Conservation (phyloP, 306 rosid genomes). For the Cyclanthera cordifolia region DNA sequence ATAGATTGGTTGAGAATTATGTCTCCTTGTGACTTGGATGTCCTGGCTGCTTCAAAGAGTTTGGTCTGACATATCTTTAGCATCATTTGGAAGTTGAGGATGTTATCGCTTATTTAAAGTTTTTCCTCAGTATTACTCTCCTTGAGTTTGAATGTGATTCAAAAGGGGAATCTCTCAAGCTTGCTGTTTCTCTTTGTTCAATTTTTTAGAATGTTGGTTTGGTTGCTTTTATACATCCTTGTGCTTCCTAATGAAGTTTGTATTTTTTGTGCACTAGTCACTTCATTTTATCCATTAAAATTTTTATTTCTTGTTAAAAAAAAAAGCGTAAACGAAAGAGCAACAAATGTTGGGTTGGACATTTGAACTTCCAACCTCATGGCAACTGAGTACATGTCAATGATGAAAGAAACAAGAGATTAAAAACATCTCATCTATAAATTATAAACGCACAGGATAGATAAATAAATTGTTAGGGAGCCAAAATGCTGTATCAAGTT, state of each 20-base stretch:
- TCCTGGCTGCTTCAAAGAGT: constrained; percentile 28
- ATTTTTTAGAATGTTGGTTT: too few species aligned
- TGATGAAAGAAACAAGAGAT: neutral
- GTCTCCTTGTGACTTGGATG: constrained; percentile 53
- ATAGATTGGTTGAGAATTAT: constrained; percentile 61
- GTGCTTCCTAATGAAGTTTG: too few species aligned
- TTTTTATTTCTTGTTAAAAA: too few species aligned
- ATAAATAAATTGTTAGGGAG: neutral
- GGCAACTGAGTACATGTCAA: too few species aligned
- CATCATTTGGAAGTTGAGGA: constrained; percentile 55
- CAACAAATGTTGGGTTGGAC: too few species aligned
- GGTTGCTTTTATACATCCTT: too few species aligned
- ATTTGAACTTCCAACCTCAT: too few species aligned
- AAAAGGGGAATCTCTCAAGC: constrained; percentile 30
- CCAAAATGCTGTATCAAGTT: neutral
- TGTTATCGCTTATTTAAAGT: constrained; percentile 47
- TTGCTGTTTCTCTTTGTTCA: too few species aligned
- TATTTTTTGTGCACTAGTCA: too few species aligned
- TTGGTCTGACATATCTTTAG: constrained; percentile 28
- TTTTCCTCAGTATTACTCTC: constrained; percentile 58
- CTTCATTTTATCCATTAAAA: too few species aligned
- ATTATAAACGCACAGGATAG: too few species aligned
- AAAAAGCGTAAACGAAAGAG: too few species aligned
- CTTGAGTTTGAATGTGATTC: constrained; percentile 52
- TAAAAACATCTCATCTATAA: neutral